Conservation (phyloP, 352 stramenopile species). For the Globisporangium cederbergense region DNA sequence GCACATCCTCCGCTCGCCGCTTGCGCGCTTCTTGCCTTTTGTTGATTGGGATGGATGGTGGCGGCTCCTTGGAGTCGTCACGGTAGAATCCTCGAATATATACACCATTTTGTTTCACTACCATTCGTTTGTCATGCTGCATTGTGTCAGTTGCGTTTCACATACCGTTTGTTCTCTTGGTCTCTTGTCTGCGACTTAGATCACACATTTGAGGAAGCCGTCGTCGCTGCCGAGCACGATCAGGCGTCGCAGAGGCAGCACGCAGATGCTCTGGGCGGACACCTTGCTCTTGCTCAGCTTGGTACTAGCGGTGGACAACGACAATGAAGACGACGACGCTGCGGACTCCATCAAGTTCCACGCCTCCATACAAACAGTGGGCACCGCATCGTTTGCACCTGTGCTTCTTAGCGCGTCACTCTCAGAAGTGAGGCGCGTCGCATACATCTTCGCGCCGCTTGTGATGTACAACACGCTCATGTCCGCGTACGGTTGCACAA, state of each 20-base stretch:
- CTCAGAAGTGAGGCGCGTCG: constrained; percentile 36
- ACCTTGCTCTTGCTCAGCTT: constrained; percentile 51
- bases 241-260: constrained; percentile 60
- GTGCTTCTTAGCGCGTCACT: constrained; percentile 11
- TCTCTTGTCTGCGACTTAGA: constrained; percentile 15
- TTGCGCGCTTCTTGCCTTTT: constrained; percentile 10
- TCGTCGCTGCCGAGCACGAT: constrained; percentile 62
- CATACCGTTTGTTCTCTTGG: not conserved
- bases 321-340: not conserved
- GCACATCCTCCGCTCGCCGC: not conserved
- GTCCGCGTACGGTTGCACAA: constrained; percentile 45
- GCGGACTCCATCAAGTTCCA: constrained; percentile 48
- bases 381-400: constrained; percentile 6
- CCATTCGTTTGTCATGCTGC: not conserved
- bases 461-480: constrained; percentile 45
- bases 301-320: constrained; percentile 10
- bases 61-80: not conserved
- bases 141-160: not conserved
- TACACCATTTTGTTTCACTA: constrained; percentile 18
- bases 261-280: constrained; percentile 30
- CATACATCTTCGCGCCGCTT: constrained; percentile 35
- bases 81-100: constrained; percentile 16
- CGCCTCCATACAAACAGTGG: constrained; percentile 35
- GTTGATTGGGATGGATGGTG: constrained; percentile 11
- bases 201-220: constrained; percentile 50